Percentiles rank a stretch among this genome's conserved stretches.
These are phyloP conservation scores for Entelexis sorbosivorans DNA, from an alignment of 1,139 yeast species.

Conservation along the genomic window DNA sequence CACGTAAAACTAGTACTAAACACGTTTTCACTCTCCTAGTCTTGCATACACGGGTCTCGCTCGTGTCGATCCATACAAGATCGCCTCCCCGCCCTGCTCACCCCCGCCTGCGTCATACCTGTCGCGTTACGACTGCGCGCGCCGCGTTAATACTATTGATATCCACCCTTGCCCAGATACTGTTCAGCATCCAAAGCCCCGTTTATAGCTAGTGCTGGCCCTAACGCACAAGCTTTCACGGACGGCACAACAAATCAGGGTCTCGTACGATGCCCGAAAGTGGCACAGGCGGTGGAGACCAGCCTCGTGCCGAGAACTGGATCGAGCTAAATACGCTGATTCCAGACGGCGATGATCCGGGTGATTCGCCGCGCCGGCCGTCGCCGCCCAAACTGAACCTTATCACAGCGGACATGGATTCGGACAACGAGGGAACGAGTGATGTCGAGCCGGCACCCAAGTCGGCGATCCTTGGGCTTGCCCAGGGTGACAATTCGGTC, in stretches of 20 bases:
- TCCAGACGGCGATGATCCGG: neutral
- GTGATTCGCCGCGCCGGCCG: neutral
- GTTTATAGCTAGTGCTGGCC: neutral
- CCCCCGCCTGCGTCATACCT: neutral
- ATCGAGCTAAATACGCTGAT: constrained; percentile 10
- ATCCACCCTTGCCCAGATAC: neutral
- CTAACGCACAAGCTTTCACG: neutral
- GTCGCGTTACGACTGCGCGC: neutral
- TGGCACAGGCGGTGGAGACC: neutral
- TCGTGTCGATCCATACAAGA: no score
- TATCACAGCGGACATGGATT: constrained; percentile 15
- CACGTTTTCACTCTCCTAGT: no score
- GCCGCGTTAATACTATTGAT: neutral
- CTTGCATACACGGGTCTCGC: no score
- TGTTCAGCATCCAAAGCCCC: neutral
- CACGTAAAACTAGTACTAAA: no score
- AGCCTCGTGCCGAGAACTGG: constrained; percentile 8
- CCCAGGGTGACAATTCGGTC: neutral
- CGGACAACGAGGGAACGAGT: neutral
- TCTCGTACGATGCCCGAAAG: neutral
- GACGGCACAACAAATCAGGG: neutral
- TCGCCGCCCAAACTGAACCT: constrained; percentile 15
- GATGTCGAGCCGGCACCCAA: constrained; percentile 11
- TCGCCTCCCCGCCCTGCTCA: neutral
- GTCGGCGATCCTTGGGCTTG: constrained; percentile 20